These are phyloP conservation scores for Trichophyton simii DNA, from an alignment of 2,329 filamentous ascomycete species.

Conservation along the genomic window DNA sequence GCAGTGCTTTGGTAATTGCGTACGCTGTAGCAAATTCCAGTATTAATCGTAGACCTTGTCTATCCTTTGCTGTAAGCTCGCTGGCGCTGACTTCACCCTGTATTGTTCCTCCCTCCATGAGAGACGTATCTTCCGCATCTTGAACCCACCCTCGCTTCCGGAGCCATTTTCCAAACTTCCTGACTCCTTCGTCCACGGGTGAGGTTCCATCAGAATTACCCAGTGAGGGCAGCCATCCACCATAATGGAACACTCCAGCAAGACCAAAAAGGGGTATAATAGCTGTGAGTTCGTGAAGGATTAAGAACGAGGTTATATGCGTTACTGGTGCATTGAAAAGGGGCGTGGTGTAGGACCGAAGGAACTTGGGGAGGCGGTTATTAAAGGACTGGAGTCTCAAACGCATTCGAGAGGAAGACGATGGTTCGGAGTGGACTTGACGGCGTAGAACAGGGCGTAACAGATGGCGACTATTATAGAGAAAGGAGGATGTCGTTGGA, in stretches of 20 bases:
- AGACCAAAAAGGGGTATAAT: slow-evolving; percentile 66
- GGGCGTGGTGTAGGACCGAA: slow-evolving; percentile 56
- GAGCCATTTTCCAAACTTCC: slow-evolving; percentile 66
- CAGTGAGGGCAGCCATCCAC: slow-evolving; percentile 55
- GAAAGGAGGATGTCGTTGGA: neutral
- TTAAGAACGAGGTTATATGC: slow-evolving; percentile 72
- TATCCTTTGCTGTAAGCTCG: slow-evolving; percentile 19
- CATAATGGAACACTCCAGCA: slow-evolving; percentile 67
- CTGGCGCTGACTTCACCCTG: slow-evolving; percentile 16
- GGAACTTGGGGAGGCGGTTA: slow-evolving; percentile 48
- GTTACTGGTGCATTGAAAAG: slow-evolving; percentile 67
- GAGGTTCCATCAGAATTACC: slow-evolving; percentile 20
- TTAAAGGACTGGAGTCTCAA: slow-evolving; percentile 27
- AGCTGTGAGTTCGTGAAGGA: slow-evolving; percentile 87
- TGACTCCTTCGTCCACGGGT: slow-evolving; percentile 48
- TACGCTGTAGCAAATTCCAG: slow-evolving; percentile 75
- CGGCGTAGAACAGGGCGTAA: neutral
- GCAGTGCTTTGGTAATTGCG: slow-evolving; percentile 71
- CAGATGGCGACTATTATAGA: neutral
- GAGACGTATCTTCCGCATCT: slow-evolving; percentile 35
- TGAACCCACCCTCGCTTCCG: slow-evolving; percentile 66
- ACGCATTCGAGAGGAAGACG: slow-evolving; percentile 9
- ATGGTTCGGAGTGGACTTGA: slow-evolving; percentile 4
- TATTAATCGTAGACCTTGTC: slow-evolving; percentile 41
- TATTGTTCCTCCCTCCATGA: slow-evolving; percentile 19